Conservation (phyloP, 768 basidiomycete species). For the Auricularia cornea region DNA sequence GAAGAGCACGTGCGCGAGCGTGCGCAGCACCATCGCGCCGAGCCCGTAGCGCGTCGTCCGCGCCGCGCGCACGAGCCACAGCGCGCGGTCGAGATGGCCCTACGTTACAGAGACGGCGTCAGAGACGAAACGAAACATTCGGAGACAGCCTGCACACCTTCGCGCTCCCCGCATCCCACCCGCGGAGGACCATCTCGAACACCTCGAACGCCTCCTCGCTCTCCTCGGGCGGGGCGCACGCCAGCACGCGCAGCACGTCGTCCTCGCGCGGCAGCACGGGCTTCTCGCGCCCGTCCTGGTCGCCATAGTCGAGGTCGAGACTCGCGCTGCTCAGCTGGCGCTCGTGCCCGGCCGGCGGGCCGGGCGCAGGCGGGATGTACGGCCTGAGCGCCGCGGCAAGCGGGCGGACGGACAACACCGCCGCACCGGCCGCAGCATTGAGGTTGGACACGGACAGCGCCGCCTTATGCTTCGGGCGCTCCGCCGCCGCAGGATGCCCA, state of each 20-base stretch:
- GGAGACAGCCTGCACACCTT: slow-evolving; percentile 36
- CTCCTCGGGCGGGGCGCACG: slow-evolving; percentile 37
- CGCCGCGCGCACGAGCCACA: slow-evolving; percentile 67
- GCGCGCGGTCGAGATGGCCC: slow-evolving; percentile 46
- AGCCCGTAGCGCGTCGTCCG: slow-evolving; percentile 31
- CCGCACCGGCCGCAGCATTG: too few relatives aligned
- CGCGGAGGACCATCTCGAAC: slow-evolving; percentile 49
- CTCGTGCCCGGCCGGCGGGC: neutral
- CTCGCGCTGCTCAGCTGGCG: neutral
- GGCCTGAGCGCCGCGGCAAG: neutral
- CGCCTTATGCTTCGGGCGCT: too few relatives aligned
- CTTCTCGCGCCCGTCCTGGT: neutral
- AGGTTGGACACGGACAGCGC: too few relatives aligned
- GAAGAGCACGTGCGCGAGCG: slow-evolving; percentile 38
- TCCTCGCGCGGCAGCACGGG: neutral
- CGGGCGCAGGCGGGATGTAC: neutral
- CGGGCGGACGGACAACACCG: neutral
- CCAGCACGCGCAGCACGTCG: neutral
- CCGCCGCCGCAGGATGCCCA: neutral
- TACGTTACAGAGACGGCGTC: slow-evolving; percentile 16
- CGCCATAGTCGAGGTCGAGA: neutral
- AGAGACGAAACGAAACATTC: neutral
- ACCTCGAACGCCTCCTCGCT: slow-evolving; percentile 47
- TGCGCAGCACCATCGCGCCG: slow-evolving; percentile 42
- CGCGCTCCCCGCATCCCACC: slow-evolving; percentile 44